Base-by-base conservation (phyloP, 2,329 filamentous ascomycete species). In the Dactylellina cionopaga region DNA sequence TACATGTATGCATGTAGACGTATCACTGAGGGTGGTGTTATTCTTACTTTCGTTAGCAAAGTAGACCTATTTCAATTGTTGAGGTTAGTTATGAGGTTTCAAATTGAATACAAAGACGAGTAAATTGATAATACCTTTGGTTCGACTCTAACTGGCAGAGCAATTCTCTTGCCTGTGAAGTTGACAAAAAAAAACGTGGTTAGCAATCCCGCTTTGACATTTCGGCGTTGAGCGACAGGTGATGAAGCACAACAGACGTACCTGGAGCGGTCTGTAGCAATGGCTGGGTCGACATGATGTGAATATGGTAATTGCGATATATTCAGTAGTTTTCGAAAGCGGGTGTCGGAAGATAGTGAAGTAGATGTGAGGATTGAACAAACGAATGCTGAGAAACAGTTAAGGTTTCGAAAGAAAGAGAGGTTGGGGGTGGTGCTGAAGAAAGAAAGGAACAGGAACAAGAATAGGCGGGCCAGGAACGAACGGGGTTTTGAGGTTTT, bases 141-240 rank as follows among this genome's bases (percentile, higher is more conserved):
- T 83, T 99, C 95, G 82, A 99, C 94, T 77, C 95, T 92, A 72
- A 94, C 97, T 66, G 95, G 95, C 75, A 99, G 92, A 78, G 95
- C 94, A 80, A 99, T 98, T 80, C 94, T 92, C 85, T 99, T 99
- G 86, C 94, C 94, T 96, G 78, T 54, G 29, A 35, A 49, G 25
- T 56, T 44, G n/a, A n/a, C n/a, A n/a, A n/a, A n/a, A n/a, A n/a
- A n/a, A n/a, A n/a, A 65, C 27, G 58, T 51, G 1, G 41, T 49
- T 65, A 49, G 60, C 41, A 31, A 22, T 25, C 17, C 22, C 46
- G 47, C n/a, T 41, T n/a, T n/a, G n/a, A 15, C 41, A 56, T 74
- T 33, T 55, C 27, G 39, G 41, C 5, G n/a, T 49, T 33, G 56
- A 44, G 44, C 54, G 27, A 60, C 11, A 24, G 27, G 11, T 19